phyloP scores from a whole-genome alignment of 331 rosid genomes.

The Acacia concinna region DNA sequence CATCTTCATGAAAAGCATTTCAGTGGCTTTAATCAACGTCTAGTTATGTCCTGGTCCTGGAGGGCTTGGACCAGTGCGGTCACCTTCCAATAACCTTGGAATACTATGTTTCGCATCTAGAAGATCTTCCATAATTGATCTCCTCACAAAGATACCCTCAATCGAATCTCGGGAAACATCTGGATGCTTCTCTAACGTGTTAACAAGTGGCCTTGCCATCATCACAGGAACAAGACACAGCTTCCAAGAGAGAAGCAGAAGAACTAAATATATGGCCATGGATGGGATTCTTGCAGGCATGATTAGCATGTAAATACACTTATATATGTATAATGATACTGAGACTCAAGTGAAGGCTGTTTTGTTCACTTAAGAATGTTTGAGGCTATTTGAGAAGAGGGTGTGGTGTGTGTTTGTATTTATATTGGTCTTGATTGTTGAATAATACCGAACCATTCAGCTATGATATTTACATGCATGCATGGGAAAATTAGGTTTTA shows the following conservation, averaged over 20 bases:
- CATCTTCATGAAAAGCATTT: not conserved
- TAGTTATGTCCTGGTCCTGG: not conserved
- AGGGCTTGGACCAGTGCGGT: not conserved
- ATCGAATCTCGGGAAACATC: not conserved
- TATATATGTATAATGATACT: not conserved
- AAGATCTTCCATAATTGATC: not conserved
- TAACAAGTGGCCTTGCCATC: conserved; percentile 29
- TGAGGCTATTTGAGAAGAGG: not conserved
- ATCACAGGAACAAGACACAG: not conserved
- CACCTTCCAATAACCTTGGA: not conserved
- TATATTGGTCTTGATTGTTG: not conserved
- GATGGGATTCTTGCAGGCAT: not conserved
- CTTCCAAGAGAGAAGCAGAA: not conserved
- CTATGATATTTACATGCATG: not conserved
- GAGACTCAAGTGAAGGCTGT: not conserved
- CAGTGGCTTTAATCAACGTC: not conserved
- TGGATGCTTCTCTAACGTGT: not conserved
- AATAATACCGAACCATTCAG: not conserved
- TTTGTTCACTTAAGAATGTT: not conserved
- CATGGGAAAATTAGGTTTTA: not conserved
- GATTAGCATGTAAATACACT: not conserved
- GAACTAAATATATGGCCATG: not conserved
- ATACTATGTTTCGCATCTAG: not conserved
- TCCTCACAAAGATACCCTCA: not conserved
- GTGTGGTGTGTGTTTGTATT: not conserved